A percentile compares a stretch with the other conserved stretches of the same genome.
Conservation (phyloP, 2,329 filamentous ascomycete genomes). For the Beauveria asiatica region DNA sequence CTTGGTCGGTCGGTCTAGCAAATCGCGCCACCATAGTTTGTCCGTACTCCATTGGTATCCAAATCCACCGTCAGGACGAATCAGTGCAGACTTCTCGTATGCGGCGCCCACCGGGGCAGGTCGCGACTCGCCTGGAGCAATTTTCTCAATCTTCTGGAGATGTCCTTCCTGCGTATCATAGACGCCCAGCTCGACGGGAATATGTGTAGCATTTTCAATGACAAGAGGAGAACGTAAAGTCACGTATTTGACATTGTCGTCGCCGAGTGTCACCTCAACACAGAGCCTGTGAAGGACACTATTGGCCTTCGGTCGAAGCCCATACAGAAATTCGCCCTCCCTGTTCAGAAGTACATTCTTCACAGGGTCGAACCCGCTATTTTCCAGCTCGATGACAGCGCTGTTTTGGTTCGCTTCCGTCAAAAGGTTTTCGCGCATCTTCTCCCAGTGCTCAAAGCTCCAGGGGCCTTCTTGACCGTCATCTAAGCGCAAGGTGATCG, state of each 20-base stretch:
- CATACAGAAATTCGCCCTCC: slow-evolving; percentile 91
- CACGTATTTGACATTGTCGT: slow-evolving; percentile 96
- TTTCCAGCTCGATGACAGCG: slow-evolving; percentile 78
- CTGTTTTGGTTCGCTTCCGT: slow-evolving; percentile 73
- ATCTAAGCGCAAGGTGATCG: slow-evolving; percentile 65
- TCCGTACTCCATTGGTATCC: slow-evolving; percentile 94
- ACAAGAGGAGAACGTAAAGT: slow-evolving; percentile 86
- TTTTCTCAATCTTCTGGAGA: slow-evolving; percentile 95
- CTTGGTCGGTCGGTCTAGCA: slow-evolving; percentile 74
- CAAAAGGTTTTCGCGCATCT: slow-evolving; percentile 86
- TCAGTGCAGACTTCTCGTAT: slow-evolving; percentile 77
- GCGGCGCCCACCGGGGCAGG: slow-evolving; percentile 89
- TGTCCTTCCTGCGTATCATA: slow-evolving; percentile 82
- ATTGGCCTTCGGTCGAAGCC: slow-evolving; percentile 78
- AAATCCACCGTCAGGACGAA: slow-evolving; percentile 91
- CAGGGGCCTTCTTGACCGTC: slow-evolving; percentile 91
- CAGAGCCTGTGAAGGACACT: slow-evolving; percentile 80
- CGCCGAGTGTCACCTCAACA: slow-evolving; percentile 83
- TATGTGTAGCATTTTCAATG: slow-evolving; percentile 93
- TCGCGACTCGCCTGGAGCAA: slow-evolving; percentile 80
- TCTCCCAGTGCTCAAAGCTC: slow-evolving; percentile 95
- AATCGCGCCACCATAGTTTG: slow-evolving; percentile 83
- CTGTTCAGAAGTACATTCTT: slow-evolving; percentile 82
- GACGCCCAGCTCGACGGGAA: slow-evolving; percentile 87
- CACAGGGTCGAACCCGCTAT: slow-evolving; percentile 86